Conservation (phyloP, 345 rosid genomes). For the Sonneratia caseolaris region DNA sequence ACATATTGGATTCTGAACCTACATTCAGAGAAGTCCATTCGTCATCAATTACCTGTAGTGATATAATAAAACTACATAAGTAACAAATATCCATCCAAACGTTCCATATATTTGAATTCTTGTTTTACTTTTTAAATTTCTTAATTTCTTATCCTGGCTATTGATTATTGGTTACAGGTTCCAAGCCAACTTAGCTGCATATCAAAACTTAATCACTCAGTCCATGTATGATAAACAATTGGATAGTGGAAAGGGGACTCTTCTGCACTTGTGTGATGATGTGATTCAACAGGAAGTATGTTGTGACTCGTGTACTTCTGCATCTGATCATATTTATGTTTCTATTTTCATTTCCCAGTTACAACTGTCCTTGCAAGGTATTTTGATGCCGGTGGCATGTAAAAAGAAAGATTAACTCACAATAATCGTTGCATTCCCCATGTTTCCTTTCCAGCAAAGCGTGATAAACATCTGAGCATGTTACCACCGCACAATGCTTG, state of each 20-base stretch:
- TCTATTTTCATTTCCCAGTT: background rate
- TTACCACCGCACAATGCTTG: background rate
- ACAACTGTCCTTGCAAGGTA: background rate
- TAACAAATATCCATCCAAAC: background rate
- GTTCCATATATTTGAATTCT: background rate
- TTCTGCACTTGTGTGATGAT: slow-evolving; percentile 91
- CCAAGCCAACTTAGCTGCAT: slow-evolving; percentile 74
- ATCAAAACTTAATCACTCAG: slow-evolving; percentile 84
- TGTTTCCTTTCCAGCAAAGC: background rate
- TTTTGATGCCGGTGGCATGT: no score
- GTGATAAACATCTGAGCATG: background rate
- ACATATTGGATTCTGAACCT: background rate
- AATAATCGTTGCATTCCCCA: background rate
- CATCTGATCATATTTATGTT: background rate
- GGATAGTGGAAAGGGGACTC: slow-evolving; percentile 95
- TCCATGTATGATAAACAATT: slow-evolving; percentile 96
- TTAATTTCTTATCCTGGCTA: background rate
- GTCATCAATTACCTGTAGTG: background rate
- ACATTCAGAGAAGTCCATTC: background rate
- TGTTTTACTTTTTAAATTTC: background rate
- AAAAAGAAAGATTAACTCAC: no score
- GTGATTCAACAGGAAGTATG: slow-evolving; percentile 98
- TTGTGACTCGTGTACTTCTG: slow-evolving; percentile 7
- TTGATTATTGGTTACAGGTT: slow-evolving; percentile 42
- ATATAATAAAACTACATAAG: no score